Evolutionary conservation across 257 asterid genomes (phyloP).

Genomic region (Euphrasia confusa): DNA sequence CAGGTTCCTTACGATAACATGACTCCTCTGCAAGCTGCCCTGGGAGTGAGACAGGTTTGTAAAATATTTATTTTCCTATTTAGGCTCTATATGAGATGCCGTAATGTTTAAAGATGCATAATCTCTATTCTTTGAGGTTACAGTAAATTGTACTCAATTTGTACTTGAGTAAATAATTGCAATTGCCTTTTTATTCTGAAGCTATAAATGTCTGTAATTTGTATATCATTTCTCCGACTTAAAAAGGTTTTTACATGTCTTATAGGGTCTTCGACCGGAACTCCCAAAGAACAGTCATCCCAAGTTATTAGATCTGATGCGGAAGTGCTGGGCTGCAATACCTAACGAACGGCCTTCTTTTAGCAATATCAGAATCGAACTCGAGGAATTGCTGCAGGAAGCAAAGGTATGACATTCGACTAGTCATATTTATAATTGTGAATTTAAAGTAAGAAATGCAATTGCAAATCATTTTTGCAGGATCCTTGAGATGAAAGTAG

Average conservation of each 20-base stretch:
- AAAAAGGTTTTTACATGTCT: background rate
- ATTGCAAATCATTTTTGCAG: slow-evolving; percentile 29
- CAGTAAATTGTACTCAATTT: too few relatives aligned
- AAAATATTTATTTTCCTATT: background rate
- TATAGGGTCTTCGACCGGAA: slow-evolving; percentile 91
- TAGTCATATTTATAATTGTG: background rate
- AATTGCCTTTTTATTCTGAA: background rate
- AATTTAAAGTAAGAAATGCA: background rate
- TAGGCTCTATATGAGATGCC: background rate
- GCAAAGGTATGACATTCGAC: slow-evolving; percentile 36
- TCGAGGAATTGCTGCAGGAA: slow-evolving; percentile 55
- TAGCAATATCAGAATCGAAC: slow-evolving; percentile 53
- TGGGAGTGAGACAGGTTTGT: slow-evolving; percentile 87
- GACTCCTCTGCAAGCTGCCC: slow-evolving; percentile 85
- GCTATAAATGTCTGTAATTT: background rate
- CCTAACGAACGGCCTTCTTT: slow-evolving; percentile 73
- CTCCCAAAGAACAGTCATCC: slow-evolving; percentile 63
- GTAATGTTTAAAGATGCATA: background rate
- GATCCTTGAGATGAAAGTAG: slow-evolving; percentile 32
- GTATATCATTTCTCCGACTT: background rate
- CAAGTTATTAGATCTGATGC: slow-evolving; percentile 62
- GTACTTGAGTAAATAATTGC: too few relatives aligned
- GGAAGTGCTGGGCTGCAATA: slow-evolving; percentile 73
- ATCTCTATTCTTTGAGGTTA: background rate
- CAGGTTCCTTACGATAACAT: slow-evolving; percentile 80